phyloP scores from a whole-genome alignment of 2,329 filamentous ascomycete species.

The Myriosclerotinia scirpicola region DNA sequence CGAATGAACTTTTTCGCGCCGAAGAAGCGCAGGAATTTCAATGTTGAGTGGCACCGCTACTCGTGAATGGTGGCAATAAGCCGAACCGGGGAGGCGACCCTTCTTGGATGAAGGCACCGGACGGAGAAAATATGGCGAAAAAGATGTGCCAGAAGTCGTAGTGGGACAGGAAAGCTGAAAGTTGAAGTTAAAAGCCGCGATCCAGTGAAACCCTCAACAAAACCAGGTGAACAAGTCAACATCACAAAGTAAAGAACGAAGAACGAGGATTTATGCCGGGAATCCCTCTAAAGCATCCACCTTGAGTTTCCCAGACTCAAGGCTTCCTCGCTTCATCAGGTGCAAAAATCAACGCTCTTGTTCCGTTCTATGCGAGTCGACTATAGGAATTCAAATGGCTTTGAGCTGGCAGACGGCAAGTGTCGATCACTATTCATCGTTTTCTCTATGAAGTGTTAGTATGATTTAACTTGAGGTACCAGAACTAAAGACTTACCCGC shows the following conservation, averaged over 20 bases:
- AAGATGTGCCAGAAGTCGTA: background rate
- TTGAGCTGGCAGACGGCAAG: background rate
- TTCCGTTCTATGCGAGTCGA: background rate
- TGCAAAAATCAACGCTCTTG: background rate
- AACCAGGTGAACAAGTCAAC: background rate
- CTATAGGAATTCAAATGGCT: too few species aligned
- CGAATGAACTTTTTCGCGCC: background rate
- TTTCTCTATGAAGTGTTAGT: too few species aligned
- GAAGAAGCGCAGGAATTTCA: background rate
- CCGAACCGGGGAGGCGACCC: background rate
- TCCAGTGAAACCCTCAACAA: background rate
- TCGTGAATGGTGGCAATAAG: background rate
- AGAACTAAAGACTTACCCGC: too few species aligned
- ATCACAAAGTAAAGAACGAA: background rate
- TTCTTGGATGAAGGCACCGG: background rate
- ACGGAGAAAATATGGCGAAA: background rate
- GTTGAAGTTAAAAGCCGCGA: background rate
- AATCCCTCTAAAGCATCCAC: constrained; percentile 6
- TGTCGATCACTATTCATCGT: too few species aligned
- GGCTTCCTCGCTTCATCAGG: constrained; percentile 8
- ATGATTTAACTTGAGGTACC: too few species aligned
- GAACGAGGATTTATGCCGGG: background rate
- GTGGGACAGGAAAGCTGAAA: background rate
- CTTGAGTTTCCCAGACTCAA: constrained; percentile 8
- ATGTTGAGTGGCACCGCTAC: background rate